A percentile compares a stretch with the other conserved stretches of the same genome.
phyloP scores from a whole-genome alignment of 2,329 filamentous ascomycete species.

The Aspergillus sclerotialis region DNA sequence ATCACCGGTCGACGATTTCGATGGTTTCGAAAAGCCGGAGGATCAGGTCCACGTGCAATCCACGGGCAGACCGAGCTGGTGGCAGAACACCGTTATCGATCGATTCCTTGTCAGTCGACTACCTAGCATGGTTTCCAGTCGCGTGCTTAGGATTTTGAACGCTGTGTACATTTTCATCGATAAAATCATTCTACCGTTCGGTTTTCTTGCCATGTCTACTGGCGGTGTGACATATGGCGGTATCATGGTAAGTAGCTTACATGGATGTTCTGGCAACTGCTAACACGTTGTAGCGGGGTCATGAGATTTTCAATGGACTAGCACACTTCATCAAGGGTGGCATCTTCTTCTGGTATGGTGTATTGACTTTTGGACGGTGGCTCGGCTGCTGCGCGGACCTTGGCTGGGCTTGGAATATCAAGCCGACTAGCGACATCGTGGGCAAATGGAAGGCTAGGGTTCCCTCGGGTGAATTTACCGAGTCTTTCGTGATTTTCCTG shows the following conservation, averaged over 20 bases:
- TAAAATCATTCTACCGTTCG: constrained; percentile 68
- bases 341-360: constrained; percentile 89
- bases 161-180: constrained; percentile 64
- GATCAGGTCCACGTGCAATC: constrained; percentile 38
- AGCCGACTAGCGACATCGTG: constrained; percentile 53
- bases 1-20: constrained; percentile 40
- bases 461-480: constrained; percentile 79
- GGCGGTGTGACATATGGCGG: constrained; percentile 73
- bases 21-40: constrained; percentile 42
- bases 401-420: constrained; percentile 93
- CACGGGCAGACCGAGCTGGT: constrained; percentile 29
- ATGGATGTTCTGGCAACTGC: not conserved
- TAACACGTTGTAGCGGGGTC: constrained; percentile 51
- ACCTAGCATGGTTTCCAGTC: constrained; percentile 49
- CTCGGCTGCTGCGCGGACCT: constrained; percentile 82
- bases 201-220: constrained; percentile 64
- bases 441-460: constrained; percentile 55
- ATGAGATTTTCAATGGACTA: constrained; percentile 69
- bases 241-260: constrained; percentile 64
- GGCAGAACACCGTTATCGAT: constrained; percentile 41
- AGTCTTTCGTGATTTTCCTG: constrained; percentile 82
- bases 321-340: constrained; percentile 93
- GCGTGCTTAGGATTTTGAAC: constrained; percentile 52
- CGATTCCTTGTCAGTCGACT: constrained; percentile 49
- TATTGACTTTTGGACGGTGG: constrained; percentile 83